Evolutionary conservation across 2,329 filamentous ascomycete genomes (phyloP), one percentile per base, ranked within the genome.

Genomic region (Curvularia sp.): DNA sequence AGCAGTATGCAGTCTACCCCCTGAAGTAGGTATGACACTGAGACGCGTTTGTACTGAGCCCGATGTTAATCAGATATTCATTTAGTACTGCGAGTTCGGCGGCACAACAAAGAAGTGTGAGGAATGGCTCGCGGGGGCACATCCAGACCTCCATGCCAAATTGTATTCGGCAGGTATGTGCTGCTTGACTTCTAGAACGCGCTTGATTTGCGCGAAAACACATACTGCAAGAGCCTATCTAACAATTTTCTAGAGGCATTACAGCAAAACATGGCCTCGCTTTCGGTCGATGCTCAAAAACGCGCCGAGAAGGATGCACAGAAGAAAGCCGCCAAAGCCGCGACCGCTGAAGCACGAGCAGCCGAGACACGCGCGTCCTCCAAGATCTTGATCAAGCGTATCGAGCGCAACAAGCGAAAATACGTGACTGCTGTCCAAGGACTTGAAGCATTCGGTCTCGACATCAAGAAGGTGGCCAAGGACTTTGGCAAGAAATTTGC

Each of bases 401-500:
- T 99, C 70, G 95, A 98, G 83, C 88, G 95, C 63, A 98, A 97
- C 80, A 99, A 99, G 85, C 88, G 95, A 74, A 99, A 99, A 82
- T 96, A 89, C 76, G 93, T 99, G 53, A 99, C 95, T 0, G 89
- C 93, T 15, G 88, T 99, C n/a, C 87, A 87, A 6, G 95, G 95
- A 0, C 83, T 99, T 19, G 95, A 99, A 77, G 88, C 89, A 0
- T 96, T 97, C 73, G 92, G 92, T 0, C 79, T 98, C 41, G 94
- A 98, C 55, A 84, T 97, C 72, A 99, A 99, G 80, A 98, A 97
- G 82, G 84, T 96, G 7, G 89, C 93, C 57, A 98, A 98, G 83
- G 95, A 98, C 73, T 89, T 98, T 68, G 95, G 95, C 63, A 99
- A 98, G 86, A 98, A 97, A 80, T 98, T 99, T 74, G 95, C 95